Base-by-base conservation (phyloP, 2,329 filamentous ascomycete genomes). In the Pyricularia grisea region DNA sequence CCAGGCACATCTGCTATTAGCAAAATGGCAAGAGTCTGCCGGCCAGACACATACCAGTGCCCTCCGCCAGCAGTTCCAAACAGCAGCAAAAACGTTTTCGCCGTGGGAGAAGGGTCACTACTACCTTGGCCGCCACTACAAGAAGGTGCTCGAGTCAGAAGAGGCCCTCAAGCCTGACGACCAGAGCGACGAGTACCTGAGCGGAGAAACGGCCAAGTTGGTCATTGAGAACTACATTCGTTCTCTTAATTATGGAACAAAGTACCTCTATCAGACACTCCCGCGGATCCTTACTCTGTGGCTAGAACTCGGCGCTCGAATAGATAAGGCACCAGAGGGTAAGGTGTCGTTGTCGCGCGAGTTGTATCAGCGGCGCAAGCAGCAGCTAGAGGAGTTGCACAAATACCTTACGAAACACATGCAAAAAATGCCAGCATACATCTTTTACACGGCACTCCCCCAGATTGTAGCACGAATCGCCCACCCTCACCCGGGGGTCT, bases 51-150 rank as follows among this genome's bases (percentile, higher is more conserved):
- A 97, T 74, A 92, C 92, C 4, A 86, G 88, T 64, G 88, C 92
- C 4, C 85, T 98, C 72, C 88, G 92, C 65, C 85, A 89, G 68
- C 92, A 92, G 75, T 99, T 97, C 74, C 90, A 93, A 71, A 87
- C 91, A 72, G 94, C 94, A 0, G 87, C 91, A n/a, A 89, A 86
- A 75, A 88, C 87, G 1, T 82, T 84, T 73, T 80, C 83, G 5
- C 88, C 88, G 67, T 99, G 94, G 94, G 95, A 99, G 77, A 98
- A 97, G 78, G 94, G 93, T 0, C 94, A 98, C 76, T 99, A 98
- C 77, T 97, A 97, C 77, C 86, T 99, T 11, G 95, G 95, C 5
- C 93, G 94, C 65, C 93, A 98, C 79, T 99, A 99, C 84, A 96
- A 97, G 77, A 99, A 97, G 78, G 86, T 98, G 4, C 82, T 97